Evolutionary conservation across 768 basidiomycete species (phyloP).

Genomic region (Boletus reticulatus): DNA sequence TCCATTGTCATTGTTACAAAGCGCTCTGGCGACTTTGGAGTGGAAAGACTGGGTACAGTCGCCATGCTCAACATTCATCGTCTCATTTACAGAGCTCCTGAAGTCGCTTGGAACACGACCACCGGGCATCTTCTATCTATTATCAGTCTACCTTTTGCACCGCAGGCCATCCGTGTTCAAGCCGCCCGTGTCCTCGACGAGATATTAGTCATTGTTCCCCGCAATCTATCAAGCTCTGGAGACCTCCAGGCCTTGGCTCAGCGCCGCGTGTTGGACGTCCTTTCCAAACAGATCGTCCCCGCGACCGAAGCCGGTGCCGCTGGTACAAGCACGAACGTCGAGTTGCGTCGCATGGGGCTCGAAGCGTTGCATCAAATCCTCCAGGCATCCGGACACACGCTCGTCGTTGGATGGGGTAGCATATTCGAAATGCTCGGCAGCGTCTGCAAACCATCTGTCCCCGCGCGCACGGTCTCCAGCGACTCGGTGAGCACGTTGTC

Average conservation of each 20-base stretch:
- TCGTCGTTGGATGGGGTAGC: conserved; percentile 89
- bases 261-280: conserved; percentile 78
- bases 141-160: conserved; percentile 65
- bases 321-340: conserved; percentile 54
- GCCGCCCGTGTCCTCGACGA: conserved; percentile 87
- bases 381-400: conserved; percentile 87
- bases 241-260: conserved; percentile 73
- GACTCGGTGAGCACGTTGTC: conserved; percentile 46
- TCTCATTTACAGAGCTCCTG: conserved; percentile 77
- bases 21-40: conserved; percentile 94
- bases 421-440: conserved; percentile 92
- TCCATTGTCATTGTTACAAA: conserved; percentile 28
- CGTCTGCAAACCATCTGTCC: conserved; percentile 64
- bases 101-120: conserved; percentile 81
- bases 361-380: conserved; percentile 89
- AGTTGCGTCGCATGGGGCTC: conserved; percentile 83
- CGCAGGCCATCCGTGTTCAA: conserved; percentile 79
- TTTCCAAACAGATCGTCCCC: conserved; percentile 73
- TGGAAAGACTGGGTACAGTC: conserved; percentile 79
- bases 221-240: conserved; percentile 57
- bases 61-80: conserved; percentile 83
- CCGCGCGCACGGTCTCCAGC: conserved; percentile 34
- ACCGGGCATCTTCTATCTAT: conserved; percentile 79
- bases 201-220: conserved; percentile 73
- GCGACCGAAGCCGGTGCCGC: conserved; percentile 37